Evolutionary conservation across 352 stramenopile genomes (phyloP).

Genomic region (Globisporangium emineosum): DNA sequence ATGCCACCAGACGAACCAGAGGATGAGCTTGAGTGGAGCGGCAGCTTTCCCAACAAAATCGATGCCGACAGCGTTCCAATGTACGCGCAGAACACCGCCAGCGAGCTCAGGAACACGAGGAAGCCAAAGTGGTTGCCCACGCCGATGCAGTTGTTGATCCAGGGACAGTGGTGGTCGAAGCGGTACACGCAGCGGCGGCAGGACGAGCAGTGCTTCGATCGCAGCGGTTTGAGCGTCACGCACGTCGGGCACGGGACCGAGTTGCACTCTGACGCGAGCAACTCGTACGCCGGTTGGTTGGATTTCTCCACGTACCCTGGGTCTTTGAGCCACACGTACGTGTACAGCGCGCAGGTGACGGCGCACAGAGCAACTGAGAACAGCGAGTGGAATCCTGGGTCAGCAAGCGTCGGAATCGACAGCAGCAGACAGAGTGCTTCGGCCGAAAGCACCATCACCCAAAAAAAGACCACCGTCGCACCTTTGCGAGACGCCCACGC

Average conservation of each 20-base stretch:
- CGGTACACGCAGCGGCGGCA: constrained; percentile 76
- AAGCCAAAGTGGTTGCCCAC: constrained; percentile 73
- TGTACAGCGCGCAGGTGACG: constrained; percentile 59
- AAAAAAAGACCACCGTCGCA: constrained; percentile 72
- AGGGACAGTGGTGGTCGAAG: constrained; percentile 85
- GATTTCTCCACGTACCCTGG: constrained; percentile 70
- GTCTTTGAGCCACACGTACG: constrained; percentile 77
- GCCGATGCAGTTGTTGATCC: constrained; percentile 86
- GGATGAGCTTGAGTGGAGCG: constrained; percentile 35
- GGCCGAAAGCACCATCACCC: constrained; percentile 43
- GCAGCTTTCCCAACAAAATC: constrained; percentile 43
- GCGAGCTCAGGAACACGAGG: constrained; percentile 54
- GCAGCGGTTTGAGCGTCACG: constrained; percentile 67
- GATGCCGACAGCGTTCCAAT: constrained; percentile 41
- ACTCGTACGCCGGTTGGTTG: constrained; percentile 58
- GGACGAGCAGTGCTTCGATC: constrained; percentile 80
- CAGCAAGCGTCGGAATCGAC: constrained; percentile 41
- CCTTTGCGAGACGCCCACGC: constrained; percentile 59
- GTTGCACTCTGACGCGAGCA: constrained; percentile 65
- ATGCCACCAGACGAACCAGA: constrained; percentile 22
- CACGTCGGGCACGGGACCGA: constrained; percentile 76
- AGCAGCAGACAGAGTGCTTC: constrained; percentile 56
- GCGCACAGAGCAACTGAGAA: constrained; percentile 35
- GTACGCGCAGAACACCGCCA: constrained; percentile 49
- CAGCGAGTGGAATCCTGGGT: constrained; percentile 23